Conservation (phyloP, 805 yeast genomes). For the Metschnikowia borealis region DNA sequence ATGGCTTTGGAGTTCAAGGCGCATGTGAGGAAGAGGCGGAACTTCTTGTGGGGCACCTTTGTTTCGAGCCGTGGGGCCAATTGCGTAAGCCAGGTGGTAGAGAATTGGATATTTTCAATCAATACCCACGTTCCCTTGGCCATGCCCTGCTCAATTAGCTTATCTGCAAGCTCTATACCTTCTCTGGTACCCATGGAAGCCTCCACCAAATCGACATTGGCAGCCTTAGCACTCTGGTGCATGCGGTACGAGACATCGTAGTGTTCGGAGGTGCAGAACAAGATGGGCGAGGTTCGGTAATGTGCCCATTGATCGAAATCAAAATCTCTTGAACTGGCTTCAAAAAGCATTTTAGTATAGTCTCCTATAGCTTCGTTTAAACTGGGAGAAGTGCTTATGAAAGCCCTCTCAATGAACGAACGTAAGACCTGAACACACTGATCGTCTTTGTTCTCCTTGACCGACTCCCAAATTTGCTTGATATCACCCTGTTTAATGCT, state of each 20-base stretch:
- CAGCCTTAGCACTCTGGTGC: slow-evolving; percentile 36
- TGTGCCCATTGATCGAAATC: slow-evolving; percentile 6
- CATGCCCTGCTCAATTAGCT: slow-evolving; percentile 45
- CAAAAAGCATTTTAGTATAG: not conserved
- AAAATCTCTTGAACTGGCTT: not conserved
- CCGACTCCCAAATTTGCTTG: not conserved
- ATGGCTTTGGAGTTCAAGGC: slow-evolving; percentile 38
- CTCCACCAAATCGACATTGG: slow-evolving; percentile 27
- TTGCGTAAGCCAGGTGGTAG: slow-evolving; percentile 56
- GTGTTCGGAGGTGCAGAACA: slow-evolving; percentile 58
- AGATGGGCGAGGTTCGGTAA: slow-evolving; percentile 30
- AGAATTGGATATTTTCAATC: slow-evolving; percentile 77
- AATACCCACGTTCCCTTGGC: slow-evolving; percentile 65
- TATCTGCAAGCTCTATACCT: slow-evolving; percentile 53
- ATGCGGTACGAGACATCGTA: slow-evolving; percentile 63
- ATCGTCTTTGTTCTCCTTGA: not conserved
- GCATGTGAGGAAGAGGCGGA: slow-evolving; percentile 66
- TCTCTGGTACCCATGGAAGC: slow-evolving; percentile 77
- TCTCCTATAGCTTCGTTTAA: not conserved
- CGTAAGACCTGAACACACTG: not conserved
- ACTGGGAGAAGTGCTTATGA: not conserved
- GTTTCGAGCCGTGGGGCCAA: slow-evolving; percentile 46
- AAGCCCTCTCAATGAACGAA: not conserved
- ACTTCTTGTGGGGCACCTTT: slow-evolving; percentile 24
- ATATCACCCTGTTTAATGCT: not conserved